Conservation (phyloP, 2,329 filamentous ascomycete genomes). For the Beauveria varroae region DNA sequence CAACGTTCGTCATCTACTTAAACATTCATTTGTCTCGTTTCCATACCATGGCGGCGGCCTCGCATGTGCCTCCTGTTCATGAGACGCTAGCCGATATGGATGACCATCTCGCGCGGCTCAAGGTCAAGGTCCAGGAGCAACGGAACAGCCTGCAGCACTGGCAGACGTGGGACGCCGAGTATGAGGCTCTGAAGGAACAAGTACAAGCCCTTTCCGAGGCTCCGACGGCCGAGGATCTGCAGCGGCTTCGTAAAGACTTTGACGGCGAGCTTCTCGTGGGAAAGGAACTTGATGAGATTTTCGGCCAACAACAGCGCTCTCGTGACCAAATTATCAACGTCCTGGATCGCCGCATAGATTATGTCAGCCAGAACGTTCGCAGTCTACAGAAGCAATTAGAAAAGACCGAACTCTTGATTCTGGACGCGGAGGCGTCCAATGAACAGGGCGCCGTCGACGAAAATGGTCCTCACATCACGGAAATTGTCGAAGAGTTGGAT, state of each 20-base stretch:
- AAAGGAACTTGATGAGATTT: conserved; percentile 45
- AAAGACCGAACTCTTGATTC: conserved; percentile 60
- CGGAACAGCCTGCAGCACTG: conserved; percentile 74
- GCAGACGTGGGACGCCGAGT: conserved; percentile 87
- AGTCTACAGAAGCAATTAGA: conserved; percentile 68
- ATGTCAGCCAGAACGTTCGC: conserved; percentile 74
- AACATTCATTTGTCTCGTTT: not conserved
- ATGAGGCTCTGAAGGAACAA: conserved; percentile 81
- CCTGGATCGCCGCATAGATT: conserved; percentile 69
- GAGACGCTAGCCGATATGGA: conserved; percentile 63
- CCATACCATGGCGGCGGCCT: conserved; percentile 1
- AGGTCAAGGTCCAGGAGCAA: conserved; percentile 63
- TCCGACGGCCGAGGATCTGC: conserved; percentile 41
- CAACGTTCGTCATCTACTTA: not conserved
- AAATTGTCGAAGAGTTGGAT: conserved; percentile 88
- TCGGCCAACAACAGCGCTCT: conserved; percentile 24
- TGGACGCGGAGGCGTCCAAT: conserved; percentile 51
- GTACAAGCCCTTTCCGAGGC: conserved; percentile 50
- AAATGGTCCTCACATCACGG: conserved; percentile 69
- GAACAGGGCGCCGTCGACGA: conserved; percentile 58
- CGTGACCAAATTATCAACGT: conserved; percentile 49
- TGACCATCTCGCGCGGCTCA: conserved; percentile 64
- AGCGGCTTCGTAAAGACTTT: conserved; percentile 49
- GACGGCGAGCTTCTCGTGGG: conserved; percentile 55
- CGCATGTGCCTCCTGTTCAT: conserved; percentile 18